Base-by-base conservation (phyloP, 1,139 yeast genomes). In the Blastobotrys malaysiensis region DNA sequence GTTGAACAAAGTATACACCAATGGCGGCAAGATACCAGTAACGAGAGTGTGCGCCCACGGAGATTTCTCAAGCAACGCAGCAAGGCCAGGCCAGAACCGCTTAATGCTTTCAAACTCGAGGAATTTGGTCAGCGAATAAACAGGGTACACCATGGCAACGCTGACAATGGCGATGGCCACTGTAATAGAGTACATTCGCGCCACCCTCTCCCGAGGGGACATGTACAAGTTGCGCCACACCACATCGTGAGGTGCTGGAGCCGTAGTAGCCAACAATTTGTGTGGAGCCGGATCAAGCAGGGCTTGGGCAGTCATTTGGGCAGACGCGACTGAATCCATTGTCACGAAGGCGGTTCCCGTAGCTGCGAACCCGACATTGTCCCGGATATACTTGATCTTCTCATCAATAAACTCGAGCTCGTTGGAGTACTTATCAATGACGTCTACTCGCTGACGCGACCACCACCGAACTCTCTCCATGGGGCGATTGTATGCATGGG, bases 301-400 rank as follows among this genome's bases (percentile, higher is more conserved):
- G 0, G 96, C 88, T 67, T 89, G 97, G 0, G 96, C 95, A 7
- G 89, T 83, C 86, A 88, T 82, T 67, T 88, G 97, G 1, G 96
- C 96, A 62, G 85, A 83, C 0, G 95, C 88, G 9, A 88, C 95
- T 1, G 88, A 79, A 59, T 84, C 85, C 93, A 88, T 84, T 1
- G 96, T 88, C 20, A 88, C 81, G 69, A 88, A 88, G 0, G 96
- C 96, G 11, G 77, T 73, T 16, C 76, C 74, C 6, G 76, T 73
- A 14, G 79, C 70, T 31, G 65, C 63, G 57, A 75, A 77, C 19
- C 61, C 59, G 31, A 71, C 77, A 46, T 75, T 74, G 43, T 73
- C 76, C 49, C 88, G 74, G 2, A 81, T 76, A 19, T 72, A 66
- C 9, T 62, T 61, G 49, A 88, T 87, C 57, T 80, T 76, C 48